A percentile compares a stretch with the other conserved stretches of the same genome.
These are phyloP conservation scores for Ganoderma meredithae DNA, from an alignment of 1,284 basidiomycete genomes.

Conservation along the genomic window DNA sequence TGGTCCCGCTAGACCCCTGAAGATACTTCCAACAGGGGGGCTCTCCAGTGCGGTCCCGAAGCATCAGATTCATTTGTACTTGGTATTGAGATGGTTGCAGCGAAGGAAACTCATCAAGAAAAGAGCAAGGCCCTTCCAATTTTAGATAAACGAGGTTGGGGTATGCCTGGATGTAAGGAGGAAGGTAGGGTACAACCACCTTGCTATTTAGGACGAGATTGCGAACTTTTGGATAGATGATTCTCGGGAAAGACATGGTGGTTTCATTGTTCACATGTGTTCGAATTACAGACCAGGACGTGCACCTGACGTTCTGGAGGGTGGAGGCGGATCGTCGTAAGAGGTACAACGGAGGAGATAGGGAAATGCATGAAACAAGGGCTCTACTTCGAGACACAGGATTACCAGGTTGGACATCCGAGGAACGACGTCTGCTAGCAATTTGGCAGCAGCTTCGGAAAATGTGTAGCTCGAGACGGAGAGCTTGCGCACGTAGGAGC, in stretches of 20 bases:
- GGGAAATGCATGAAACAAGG: no score
- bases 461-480: no score
- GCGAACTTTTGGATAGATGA: background rate
- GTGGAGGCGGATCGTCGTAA: background rate
- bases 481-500: no score
- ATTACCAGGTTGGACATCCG: no score
- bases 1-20: background rate
- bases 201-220: background rate
- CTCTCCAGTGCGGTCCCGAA: no score
- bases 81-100: background rate
- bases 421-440: no score
- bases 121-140: background rate
- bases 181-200: background rate
- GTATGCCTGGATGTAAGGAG: background rate
- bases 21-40: background rate
- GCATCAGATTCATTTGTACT: background rate
- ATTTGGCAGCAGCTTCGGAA: no score
- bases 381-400: no score
- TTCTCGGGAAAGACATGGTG: background rate
- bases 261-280: background rate
- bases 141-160: background rate
- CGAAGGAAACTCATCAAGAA: background rate
- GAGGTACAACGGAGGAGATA: background rate
- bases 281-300: background rate
- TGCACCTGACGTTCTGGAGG: background rate